A percentile compares a stretch with the other conserved stretches of the same genome.
phyloP scores from a whole-genome alignment of 768 basidiomycete species.

The Lactarius sanguifluus region DNA sequence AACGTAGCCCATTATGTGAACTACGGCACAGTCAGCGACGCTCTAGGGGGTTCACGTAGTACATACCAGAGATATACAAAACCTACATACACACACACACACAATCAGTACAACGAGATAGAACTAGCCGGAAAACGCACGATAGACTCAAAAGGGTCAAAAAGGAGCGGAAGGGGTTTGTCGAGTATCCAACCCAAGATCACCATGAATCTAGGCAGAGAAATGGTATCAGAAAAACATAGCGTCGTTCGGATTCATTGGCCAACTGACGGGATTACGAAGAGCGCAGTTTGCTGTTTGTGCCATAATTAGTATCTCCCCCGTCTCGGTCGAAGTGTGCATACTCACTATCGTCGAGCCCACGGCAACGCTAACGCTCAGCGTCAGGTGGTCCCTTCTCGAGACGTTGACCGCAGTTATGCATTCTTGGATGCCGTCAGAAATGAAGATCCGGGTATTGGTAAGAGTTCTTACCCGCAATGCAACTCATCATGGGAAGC shows the following conservation, averaged over 20 bases:
- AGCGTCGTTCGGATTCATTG: neutral
- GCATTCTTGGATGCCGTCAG: slow-evolving; percentile 54
- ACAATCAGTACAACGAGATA: neutral
- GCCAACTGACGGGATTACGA: slow-evolving; percentile 59
- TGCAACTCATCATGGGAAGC: slow-evolving; percentile 78
- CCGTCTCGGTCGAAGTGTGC: neutral
- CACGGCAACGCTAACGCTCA: slow-evolving; percentile 83
- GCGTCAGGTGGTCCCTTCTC: slow-evolving; percentile 75
- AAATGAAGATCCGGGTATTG: neutral
- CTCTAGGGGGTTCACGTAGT: neutral
- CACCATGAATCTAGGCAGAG: slow-evolving; percentile 59
- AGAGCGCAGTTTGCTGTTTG: slow-evolving; percentile 66
- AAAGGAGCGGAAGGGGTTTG: slow-evolving; percentile 77
- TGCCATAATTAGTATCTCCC: slow-evolving; percentile 7
- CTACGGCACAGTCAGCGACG: slow-evolving; percentile 24
- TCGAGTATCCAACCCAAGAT: slow-evolving; percentile 77
- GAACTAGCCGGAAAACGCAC: slow-evolving; percentile 30
- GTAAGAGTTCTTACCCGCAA: slow-evolving; percentile 54
- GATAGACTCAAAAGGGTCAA: slow-evolving; percentile 83
- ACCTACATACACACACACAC: slow-evolving; percentile 20
- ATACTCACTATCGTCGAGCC: slow-evolving; percentile 68
- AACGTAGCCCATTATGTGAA: slow-evolving; percentile 74
- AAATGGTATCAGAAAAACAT: slow-evolving; percentile 4
- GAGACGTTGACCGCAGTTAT: slow-evolving; percentile 90
- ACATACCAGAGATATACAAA: slow-evolving; percentile 49